These are phyloP conservation scores for Trametes punicea DNA, from an alignment of 768 basidiomycete genomes.

Conservation along the genomic window DNA sequence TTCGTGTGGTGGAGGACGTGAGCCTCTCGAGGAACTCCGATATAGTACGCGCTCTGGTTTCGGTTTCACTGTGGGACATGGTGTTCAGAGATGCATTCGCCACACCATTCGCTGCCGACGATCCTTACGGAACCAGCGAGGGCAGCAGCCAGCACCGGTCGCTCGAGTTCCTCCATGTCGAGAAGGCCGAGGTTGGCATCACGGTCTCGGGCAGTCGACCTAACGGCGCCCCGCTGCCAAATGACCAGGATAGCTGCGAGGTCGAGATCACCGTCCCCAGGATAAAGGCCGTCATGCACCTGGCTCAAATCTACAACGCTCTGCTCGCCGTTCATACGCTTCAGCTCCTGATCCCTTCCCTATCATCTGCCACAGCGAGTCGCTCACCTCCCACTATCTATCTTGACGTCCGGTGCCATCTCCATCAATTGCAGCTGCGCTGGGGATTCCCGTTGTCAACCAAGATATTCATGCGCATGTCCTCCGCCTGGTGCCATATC, in stretches of 20 bases:
- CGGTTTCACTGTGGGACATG: conserved; percentile 44
- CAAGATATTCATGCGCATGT: conserved; percentile 39
- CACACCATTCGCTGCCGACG: conserved; percentile 64
- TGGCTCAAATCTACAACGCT: conserved; percentile 67
- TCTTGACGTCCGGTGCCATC: conserved; percentile 28
- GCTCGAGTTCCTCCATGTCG: conserved; percentile 46
- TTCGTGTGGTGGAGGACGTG: conserved; percentile 44
- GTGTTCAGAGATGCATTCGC: conserved; percentile 61
- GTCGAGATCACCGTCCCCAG: conserved; percentile 50
- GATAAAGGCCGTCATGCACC: conserved; percentile 49
- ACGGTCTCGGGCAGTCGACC: conserved; percentile 24
- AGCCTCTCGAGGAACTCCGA: conserved; percentile 25
- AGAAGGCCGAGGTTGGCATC: conserved; percentile 31
- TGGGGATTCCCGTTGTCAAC: conserved; percentile 46
- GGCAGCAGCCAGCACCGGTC: conserved; percentile 30
- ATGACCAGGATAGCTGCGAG: conserved; percentile 40
- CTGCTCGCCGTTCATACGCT: conserved; percentile 61
- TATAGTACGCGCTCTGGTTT: conserved; percentile 41
- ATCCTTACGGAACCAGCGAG: conserved; percentile 41
- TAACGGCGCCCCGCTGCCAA: conserved; percentile 8
- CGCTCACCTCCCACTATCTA: conserved; percentile 19
- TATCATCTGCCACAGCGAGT: conserved; percentile 1
- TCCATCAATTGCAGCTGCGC: conserved; percentile 47
- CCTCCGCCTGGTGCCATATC: conserved; percentile 25
- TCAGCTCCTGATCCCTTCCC: conserved; percentile 35